phyloP scores from a whole-genome alignment of 2,329 filamentous ascomycete genomes.

The Epichloe scottii region DNA sequence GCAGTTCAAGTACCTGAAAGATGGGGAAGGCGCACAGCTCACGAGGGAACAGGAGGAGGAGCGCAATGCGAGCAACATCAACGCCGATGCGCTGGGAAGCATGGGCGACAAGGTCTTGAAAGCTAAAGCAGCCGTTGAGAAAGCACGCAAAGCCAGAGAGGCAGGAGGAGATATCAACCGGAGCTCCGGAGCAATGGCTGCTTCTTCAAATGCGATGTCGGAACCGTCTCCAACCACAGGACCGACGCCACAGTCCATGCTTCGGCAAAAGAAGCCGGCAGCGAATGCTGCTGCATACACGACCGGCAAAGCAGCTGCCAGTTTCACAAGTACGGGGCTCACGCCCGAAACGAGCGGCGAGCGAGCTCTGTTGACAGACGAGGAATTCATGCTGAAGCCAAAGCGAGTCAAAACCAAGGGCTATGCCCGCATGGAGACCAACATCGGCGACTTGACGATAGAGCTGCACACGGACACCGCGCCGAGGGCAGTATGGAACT shows the following conservation, averaged over 20 bases:
- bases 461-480: constrained; percentile 86
- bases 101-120: constrained; percentile 72
- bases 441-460: constrained; percentile 70
- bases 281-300: constrained; percentile 87
- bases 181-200: constrained; percentile 30
- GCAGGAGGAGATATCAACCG: constrained; percentile 46
- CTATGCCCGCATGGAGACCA: constrained; percentile 83
- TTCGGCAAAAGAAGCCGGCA: constrained; percentile 47
- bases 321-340: constrained; percentile 87
- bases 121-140: constrained; percentile 88
- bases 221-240: constrained; percentile 2
- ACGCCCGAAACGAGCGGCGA: constrained; percentile 85
- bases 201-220: constrained; percentile 14
- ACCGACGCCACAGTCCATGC: constrained; percentile 20
- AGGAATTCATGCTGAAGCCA: constrained; percentile 93
- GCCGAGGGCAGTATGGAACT: constrained; percentile 94
- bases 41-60: constrained; percentile 61
- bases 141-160: constrained; percentile 63
- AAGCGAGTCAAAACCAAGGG: constrained; percentile 81
- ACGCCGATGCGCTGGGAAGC: constrained; percentile 66
- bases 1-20: constrained; percentile 78
- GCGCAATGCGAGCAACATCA: constrained; percentile 56
- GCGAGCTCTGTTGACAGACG: constrained; percentile 74
- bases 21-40: constrained; percentile 58
- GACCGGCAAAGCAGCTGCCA: constrained; percentile 80